Conservation (phyloP, 2,329 filamentous ascomycete genomes). For the Penicillium sp. region DNA sequence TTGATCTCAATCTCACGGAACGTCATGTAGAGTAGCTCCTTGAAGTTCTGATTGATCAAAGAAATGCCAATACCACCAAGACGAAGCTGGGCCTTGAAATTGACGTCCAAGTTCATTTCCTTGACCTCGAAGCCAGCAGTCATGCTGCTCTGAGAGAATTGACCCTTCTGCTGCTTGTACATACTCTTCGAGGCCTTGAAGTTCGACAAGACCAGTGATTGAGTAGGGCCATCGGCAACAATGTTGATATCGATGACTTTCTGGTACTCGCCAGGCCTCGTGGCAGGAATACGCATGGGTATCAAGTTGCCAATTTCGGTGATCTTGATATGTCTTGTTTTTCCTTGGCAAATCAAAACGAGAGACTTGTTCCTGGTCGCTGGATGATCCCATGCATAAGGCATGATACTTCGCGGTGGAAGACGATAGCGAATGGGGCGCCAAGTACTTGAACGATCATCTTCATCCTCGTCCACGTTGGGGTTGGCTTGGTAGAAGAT, state of each 20-base stretch:
- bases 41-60: slow-evolving; percentile 88
- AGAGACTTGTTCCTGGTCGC: slow-evolving; percentile 96
- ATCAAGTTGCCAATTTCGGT: slow-evolving; percentile 96
- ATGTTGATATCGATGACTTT: slow-evolving; percentile 98
- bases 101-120: slow-evolving; percentile 83
- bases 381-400: slow-evolving; percentile 98
- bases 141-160: slow-evolving; percentile 63
- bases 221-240: slow-evolving; percentile 90
- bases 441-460: slow-evolving; percentile 81
- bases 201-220: slow-evolving; percentile 91
- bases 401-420: slow-evolving; percentile 96
- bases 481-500: slow-evolving; percentile 95
- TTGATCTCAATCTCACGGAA: slow-evolving; percentile 89
- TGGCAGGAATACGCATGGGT: slow-evolving; percentile 84
- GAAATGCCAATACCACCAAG: slow-evolving; percentile 92
- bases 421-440: slow-evolving; percentile 89
- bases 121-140: slow-evolving; percentile 89
- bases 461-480: slow-evolving; percentile 87
- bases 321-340: slow-evolving; percentile 89
- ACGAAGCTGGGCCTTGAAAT: slow-evolving; percentile 85
- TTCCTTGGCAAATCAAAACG: slow-evolving; percentile 77
- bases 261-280: slow-evolving; percentile 65
- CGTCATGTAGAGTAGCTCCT: slow-evolving; percentile 91
- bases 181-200: slow-evolving; percentile 92
- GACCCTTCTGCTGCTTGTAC: slow-evolving; percentile 70